Evolutionary conservation across 257 asterid genomes (phyloP).

Genomic region (Knoxia roxburghii): DNA sequence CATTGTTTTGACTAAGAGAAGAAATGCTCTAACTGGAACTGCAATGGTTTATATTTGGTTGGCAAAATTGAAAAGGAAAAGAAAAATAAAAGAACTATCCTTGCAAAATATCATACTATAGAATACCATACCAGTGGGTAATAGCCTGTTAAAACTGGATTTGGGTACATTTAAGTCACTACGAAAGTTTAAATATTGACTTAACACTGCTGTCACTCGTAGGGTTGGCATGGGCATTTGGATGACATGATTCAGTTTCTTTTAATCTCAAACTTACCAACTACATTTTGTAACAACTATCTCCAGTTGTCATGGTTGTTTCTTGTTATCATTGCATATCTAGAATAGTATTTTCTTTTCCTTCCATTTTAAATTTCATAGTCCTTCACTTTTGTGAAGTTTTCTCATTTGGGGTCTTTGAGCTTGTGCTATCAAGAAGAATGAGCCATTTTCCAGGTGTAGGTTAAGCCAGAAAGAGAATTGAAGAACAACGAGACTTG

Average conservation of each 20-base stretch:
- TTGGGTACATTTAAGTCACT: not conserved
- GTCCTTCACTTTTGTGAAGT: too few relatives aligned
- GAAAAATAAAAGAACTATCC: not conserved
- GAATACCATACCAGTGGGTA: not conserved
- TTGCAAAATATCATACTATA: not conserved
- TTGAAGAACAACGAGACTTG: too few relatives aligned
- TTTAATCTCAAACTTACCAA: not conserved
- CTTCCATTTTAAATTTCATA: too few relatives aligned
- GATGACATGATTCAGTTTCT: not conserved
- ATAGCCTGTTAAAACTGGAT: not conserved
- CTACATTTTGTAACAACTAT: not conserved
- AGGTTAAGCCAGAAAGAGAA: too few relatives aligned
- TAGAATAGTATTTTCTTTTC: too few relatives aligned
- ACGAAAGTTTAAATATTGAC: not conserved
- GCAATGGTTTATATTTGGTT: not conserved
- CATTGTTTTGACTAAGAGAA: not conserved
- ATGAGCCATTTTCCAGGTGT: too few relatives aligned
- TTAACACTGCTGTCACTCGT: not conserved
- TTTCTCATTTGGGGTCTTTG: too few relatives aligned
- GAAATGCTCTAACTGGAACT: not conserved
- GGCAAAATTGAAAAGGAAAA: not conserved
- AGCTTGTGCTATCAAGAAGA: too few relatives aligned
- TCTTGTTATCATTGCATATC: too few relatives aligned
- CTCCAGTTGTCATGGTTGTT: not conserved
- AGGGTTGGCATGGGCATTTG: not conserved